These are phyloP conservation scores for Hordeum marinum DNA, from an alignment of 176 grass and related monocot species.

Conservation along the genomic window DNA sequence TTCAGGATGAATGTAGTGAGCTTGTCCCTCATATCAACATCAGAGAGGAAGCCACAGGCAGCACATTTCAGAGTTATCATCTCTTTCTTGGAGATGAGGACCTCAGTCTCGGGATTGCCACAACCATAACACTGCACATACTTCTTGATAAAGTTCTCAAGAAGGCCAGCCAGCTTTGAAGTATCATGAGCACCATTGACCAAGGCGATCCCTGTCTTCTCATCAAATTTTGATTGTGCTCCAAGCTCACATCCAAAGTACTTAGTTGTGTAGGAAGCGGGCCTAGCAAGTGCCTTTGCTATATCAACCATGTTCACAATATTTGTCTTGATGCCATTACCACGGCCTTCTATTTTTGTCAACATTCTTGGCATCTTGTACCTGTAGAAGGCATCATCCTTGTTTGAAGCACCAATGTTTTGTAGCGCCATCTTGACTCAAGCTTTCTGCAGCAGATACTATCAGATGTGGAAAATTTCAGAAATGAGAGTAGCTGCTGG, in stretches of 20 bases:
- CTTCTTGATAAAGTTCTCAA: constrained; percentile 95
- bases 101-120: constrained; percentile 85
- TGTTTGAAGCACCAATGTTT: constrained; percentile 88
- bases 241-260: constrained; percentile 81
- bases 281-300: constrained; percentile 66
- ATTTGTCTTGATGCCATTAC: constrained; percentile 84
- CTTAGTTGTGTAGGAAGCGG: constrained; percentile 77
- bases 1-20: constrained; percentile 78
- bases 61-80: constrained; percentile 85
- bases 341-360: constrained; percentile 78
- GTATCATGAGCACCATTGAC: constrained; percentile 89
- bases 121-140: constrained; percentile 92
- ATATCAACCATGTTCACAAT: constrained; percentile 89
- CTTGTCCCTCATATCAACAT: constrained; percentile 91
- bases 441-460: constrained; percentile 15
- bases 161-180: constrained; percentile 72
- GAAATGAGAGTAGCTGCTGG: background rate
- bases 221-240: constrained; percentile 77
- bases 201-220: constrained; percentile 54
- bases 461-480: constrained; percentile 21
- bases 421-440: constrained; percentile 62
- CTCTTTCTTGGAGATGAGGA: constrained; percentile 70
- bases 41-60: constrained; percentile 78
- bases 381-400: constrained; percentile 90
- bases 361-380: constrained; percentile 96